phyloP scores from a whole-genome alignment of 306 rosid genomes.

The Lupinus albus region DNA sequence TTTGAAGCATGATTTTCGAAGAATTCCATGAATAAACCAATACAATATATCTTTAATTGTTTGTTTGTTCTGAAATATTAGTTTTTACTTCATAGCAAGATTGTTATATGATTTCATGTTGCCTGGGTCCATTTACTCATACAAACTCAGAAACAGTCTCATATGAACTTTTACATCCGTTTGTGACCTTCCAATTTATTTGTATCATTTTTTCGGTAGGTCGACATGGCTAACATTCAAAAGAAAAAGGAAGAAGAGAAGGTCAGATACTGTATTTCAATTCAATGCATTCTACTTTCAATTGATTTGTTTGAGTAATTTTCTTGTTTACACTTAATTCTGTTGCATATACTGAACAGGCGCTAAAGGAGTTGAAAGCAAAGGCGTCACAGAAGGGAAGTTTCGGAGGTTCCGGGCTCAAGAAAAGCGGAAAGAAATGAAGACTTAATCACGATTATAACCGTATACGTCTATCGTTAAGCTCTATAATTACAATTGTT shows the following conservation, averaged over 20 bases:
- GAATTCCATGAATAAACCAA: background rate
- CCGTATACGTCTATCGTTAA: constrained; percentile 30
- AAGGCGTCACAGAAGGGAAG: constrained; percentile 78
- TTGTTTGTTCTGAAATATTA: constrained; percentile 2
- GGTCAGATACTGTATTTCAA: constrained; percentile 48
- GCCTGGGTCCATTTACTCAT: background rate
- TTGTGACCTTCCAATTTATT: background rate
- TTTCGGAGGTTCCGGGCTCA: constrained; percentile 86
- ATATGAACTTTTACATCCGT: background rate
- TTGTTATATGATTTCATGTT: background rate
- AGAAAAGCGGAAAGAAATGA: constrained; percentile 97
- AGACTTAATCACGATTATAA: constrained; percentile 16
- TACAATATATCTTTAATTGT: background rate
- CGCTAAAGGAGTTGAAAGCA: constrained; percentile 76
- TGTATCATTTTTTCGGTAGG: constrained; percentile 45
- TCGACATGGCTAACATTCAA: constrained; percentile 73
- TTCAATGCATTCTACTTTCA: background rate
- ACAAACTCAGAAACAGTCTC: background rate
- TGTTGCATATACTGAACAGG: constrained; percentile 51
- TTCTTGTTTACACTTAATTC: background rate
- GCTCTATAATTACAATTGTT: constrained; percentile 36
- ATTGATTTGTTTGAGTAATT: constrained; percentile 4
- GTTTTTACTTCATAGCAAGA: background rate
- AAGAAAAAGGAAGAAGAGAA: constrained; percentile 97
- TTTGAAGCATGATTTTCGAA: background rate